phyloP scores from a whole-genome alignment of 805 yeast genomes.

The Saturnispora halmiae region DNA sequence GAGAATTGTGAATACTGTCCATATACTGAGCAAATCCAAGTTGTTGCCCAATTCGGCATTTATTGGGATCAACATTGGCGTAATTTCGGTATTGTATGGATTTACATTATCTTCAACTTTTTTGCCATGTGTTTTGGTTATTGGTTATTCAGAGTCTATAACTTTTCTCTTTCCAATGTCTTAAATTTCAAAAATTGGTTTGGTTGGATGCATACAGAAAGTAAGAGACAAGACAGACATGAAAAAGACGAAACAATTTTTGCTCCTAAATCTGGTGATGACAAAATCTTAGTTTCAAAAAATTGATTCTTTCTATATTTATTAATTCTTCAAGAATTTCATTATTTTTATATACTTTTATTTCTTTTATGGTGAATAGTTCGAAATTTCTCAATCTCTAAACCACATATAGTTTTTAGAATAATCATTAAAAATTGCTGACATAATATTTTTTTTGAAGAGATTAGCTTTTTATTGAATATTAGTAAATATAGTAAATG shows the following conservation, averaged over 20 bases:
- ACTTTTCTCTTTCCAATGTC: constrained; percentile 27
- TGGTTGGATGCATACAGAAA: constrained; percentile 16
- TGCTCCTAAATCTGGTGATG: constrained; percentile 33
- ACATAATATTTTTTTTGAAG: too few relatives aligned
- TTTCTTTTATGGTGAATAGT: too few relatives aligned
- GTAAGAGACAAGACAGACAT: constrained; percentile 38
- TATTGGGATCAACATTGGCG: constrained; percentile 50
- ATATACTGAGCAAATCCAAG: constrained; percentile 35
- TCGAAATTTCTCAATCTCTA: too few relatives aligned
- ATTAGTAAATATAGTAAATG: too few relatives aligned
- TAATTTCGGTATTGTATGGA: constrained; percentile 55
- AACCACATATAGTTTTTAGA: too few relatives aligned
- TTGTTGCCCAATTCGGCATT: constrained; percentile 35
- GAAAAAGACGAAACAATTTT: constrained; percentile 39
- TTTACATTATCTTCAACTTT: constrained; percentile 45
- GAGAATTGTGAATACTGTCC: constrained; percentile 42
- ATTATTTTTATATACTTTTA: too few relatives aligned
- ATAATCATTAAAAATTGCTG: too few relatives aligned
- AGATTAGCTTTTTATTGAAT: too few relatives aligned
- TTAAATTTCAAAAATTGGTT: constrained; percentile 34
- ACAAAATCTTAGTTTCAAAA: constrained; percentile 25
- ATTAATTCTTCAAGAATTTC: too few relatives aligned
- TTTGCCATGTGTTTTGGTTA: constrained; percentile 33
- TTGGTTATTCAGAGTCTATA: constrained; percentile 30
- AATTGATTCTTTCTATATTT: too few relatives aligned